Conservation (phyloP, 2,329 filamentous ascomycete genomes). For the Trichoderma gracile region DNA sequence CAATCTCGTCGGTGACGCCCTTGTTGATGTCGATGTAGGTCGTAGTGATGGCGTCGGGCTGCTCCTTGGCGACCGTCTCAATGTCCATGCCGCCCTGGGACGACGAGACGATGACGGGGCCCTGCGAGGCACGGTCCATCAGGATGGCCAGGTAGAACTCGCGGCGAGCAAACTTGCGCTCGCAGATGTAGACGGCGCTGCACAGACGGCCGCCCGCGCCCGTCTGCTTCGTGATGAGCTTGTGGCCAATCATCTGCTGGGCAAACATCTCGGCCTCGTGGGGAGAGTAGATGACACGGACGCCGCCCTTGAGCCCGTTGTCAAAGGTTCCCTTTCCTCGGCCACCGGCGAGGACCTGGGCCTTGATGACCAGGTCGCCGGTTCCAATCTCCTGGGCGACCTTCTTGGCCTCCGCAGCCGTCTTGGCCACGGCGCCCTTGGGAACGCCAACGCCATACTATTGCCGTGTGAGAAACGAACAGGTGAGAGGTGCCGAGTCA, state of each 20-base stretch:
- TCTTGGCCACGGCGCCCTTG: constrained; percentile 82
- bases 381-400: constrained; percentile 88
- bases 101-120: constrained; percentile 93
- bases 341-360: constrained; percentile 95
- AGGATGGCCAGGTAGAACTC: constrained; percentile 99
- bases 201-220: constrained; percentile 90
- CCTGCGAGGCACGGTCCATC: constrained; percentile 92
- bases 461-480: neutral
- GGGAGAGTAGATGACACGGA: constrained; percentile 97
- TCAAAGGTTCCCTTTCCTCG: constrained; percentile 97
- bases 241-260: constrained; percentile 99
- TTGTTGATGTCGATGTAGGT: constrained; percentile 91
- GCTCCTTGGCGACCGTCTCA: constrained; percentile 97
- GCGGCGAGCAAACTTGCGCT: constrained; percentile 98
- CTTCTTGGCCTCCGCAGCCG: constrained; percentile 82
- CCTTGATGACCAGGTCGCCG: constrained; percentile 99
- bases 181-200: constrained; percentile 97
- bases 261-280: constrained; percentile 97
- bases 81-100: constrained; percentile 99
- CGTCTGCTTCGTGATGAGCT: constrained; percentile 99
- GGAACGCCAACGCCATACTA: constrained; percentile 95
- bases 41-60: constrained; percentile 91
- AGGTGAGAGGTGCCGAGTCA: constrained; percentile 22
- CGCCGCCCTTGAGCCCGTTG: constrained; percentile 98
- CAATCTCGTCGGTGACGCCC: constrained; percentile 95